phyloP scores from a whole-genome alignment of 2,329 filamentous ascomycete species.

The Knoxdaviesia proteae region DNA sequence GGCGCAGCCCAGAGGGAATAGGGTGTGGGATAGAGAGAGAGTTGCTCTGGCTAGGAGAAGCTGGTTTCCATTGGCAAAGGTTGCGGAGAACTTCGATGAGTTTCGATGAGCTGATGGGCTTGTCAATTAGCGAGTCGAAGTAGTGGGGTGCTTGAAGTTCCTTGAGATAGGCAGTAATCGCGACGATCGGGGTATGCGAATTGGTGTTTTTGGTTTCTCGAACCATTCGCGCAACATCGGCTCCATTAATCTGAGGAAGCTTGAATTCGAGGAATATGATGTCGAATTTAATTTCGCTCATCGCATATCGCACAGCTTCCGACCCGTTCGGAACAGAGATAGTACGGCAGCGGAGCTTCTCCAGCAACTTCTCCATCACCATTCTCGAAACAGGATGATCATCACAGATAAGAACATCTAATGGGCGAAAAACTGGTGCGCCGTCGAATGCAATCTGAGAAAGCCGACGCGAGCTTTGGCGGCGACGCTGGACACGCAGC shows the following conservation, averaged over 20 bases:
- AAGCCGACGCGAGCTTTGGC: slow-evolving; percentile 86
- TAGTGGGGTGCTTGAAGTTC: slow-evolving; percentile 88
- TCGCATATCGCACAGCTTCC: slow-evolving; percentile 80
- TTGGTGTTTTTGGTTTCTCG: slow-evolving; percentile 92
- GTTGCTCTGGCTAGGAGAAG: slow-evolving; percentile 25
- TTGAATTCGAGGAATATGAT: slow-evolving; percentile 98
- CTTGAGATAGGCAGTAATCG: slow-evolving; percentile 94
- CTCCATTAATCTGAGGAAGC: slow-evolving; percentile 81
- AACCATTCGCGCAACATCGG: slow-evolving; percentile 93
- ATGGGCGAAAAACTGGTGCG: slow-evolving; percentile 66
- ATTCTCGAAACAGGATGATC: slow-evolving; percentile 91
- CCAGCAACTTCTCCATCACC: slow-evolving; percentile 96
- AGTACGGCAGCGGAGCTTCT: slow-evolving; percentile 85
- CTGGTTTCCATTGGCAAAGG: slow-evolving; percentile 84
- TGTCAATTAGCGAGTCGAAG: slow-evolving; percentile 89
- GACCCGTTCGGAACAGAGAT: slow-evolving; percentile 79
- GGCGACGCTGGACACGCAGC: slow-evolving; percentile 73
- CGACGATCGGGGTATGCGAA: slow-evolving; percentile 82
- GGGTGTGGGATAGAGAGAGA: slow-evolving; percentile 31
- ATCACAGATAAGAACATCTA: slow-evolving; percentile 92
- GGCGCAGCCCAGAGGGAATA: slow-evolving; percentile 42
- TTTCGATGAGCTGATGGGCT: slow-evolving; percentile 85
- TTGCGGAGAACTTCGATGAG: slow-evolving; percentile 70
- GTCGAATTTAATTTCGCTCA: slow-evolving; percentile 96
- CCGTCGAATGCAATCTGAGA: slow-evolving; percentile 79